Evolutionary conservation across 1,284 basidiomycete species (phyloP).

Genomic region (Ustilago sp.): DNA sequence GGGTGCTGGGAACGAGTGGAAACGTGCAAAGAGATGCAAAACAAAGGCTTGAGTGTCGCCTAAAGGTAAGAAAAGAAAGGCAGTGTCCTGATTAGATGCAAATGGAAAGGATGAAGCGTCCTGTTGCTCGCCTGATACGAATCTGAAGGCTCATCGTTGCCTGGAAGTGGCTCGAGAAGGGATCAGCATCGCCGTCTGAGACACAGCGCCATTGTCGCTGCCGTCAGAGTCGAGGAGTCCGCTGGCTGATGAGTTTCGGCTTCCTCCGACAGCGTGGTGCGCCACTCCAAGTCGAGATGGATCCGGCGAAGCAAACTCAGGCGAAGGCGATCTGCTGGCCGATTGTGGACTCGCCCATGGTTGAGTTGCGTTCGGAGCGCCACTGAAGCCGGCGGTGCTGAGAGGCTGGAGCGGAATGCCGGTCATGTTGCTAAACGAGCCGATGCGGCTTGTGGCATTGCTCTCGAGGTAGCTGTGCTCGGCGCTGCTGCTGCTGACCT

Average conservation of each 20-base stretch:
- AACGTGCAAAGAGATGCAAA: background rate
- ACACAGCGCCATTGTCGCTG: slow-evolving; percentile 29
- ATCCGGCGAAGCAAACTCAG: slow-evolving; percentile 24
- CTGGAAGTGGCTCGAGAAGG: slow-evolving; percentile 24
- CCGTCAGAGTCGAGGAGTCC: slow-evolving; percentile 40
- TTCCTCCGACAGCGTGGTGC: slow-evolving; percentile 3
- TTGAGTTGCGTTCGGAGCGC: slow-evolving; percentile 8
- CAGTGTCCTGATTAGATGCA: slow-evolving; percentile 7
- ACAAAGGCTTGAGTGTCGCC: background rate
- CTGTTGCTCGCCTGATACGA: background rate
- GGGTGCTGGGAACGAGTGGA: background rate
- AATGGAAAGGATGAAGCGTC: background rate
- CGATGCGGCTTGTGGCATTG: slow-evolving; percentile 45
- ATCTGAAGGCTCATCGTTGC: background rate
- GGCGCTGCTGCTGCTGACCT: slow-evolving; percentile 41
- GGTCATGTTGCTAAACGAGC: slow-evolving; percentile 41
- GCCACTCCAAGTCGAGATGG: slow-evolving; percentile 14
- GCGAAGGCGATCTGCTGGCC: slow-evolving; percentile 27
- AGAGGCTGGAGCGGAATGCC: slow-evolving; percentile 42
- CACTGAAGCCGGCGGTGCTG: slow-evolving; percentile 17
- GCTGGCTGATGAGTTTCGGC: slow-evolving; percentile 32
- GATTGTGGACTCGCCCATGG: slow-evolving; percentile 37
- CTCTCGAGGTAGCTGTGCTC: slow-evolving; percentile 38
- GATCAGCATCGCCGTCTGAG: slow-evolving; percentile 27
- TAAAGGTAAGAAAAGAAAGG: slow-evolving; percentile 1